These are phyloP conservation scores for Cordyceps farinosa DNA, from an alignment of 2,329 filamentous ascomycete genomes.

Conservation along the genomic window DNA sequence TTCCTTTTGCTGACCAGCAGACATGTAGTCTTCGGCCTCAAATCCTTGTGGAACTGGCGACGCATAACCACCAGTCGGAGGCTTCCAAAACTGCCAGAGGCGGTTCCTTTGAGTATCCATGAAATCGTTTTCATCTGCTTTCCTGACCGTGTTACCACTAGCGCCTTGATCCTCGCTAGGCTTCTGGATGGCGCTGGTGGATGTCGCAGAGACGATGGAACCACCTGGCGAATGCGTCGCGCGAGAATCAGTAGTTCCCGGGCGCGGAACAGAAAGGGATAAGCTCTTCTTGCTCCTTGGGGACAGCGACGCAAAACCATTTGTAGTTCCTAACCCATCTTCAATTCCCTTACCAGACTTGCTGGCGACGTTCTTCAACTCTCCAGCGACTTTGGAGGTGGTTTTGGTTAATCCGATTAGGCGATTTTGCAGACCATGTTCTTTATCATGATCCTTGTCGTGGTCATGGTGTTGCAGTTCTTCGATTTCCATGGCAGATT, in stretches of 20 bases:
- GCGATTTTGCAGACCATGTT: conserved; percentile 24
- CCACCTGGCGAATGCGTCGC: conserved; percentile 35
- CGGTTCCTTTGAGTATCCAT: conserved; percentile 44
- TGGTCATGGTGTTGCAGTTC: conserved; percentile 20
- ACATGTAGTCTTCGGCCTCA: conserved; percentile 37
- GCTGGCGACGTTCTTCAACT: neutral
- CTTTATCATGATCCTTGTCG: conserved; percentile 25
- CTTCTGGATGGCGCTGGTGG: conserved; percentile 28
- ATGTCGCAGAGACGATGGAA: conserved; percentile 39
- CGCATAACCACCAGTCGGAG: conserved; percentile 56
- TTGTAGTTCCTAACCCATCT: conserved; percentile 50
- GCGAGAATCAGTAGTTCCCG: conserved; percentile 31
- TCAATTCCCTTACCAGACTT: conserved; percentile 51
- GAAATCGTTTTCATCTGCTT: conserved; percentile 45
- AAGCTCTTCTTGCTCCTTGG: conserved; percentile 20
- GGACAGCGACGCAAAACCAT: conserved; percentile 44
- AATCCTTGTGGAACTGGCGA: conserved; percentile 58
- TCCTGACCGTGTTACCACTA: conserved; percentile 51
- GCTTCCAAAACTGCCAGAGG: conserved; percentile 65
- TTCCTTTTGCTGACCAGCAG: conserved; percentile 26
- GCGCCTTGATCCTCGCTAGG: conserved; percentile 5
- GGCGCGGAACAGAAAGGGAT: neutral
- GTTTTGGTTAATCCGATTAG: neutral
- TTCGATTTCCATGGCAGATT: conserved; percentile 29
- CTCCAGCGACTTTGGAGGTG: neutral